Conservation (phyloP, 2,329 filamentous ascomycete genomes). For the Remersonia thermophila region DNA sequence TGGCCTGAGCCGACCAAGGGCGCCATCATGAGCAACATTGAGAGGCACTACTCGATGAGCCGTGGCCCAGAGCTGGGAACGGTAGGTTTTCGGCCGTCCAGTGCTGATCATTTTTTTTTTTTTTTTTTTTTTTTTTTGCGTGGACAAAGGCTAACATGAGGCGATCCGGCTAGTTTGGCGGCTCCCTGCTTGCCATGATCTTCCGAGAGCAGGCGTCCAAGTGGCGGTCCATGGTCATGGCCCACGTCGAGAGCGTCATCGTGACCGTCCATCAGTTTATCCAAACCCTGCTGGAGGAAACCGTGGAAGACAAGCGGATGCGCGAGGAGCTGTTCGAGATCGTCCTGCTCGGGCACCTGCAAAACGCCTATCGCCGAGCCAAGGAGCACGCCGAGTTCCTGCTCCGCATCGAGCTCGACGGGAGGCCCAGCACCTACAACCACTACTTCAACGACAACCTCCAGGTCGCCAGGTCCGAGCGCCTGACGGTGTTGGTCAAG, state of each 20-base stretch:
- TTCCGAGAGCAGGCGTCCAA: constrained; percentile 43
- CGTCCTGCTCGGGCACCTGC: constrained; percentile 35
- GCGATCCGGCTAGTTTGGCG: no score
- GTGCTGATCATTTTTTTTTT: no score
- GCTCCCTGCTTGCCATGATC: constrained; percentile 27
- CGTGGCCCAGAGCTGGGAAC: constrained; percentile 45
- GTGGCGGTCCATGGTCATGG: constrained; percentile 36
- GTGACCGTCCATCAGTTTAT: constrained; percentile 42
- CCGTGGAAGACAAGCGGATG: constrained; percentile 33
- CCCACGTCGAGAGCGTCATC: constrained; percentile 40
- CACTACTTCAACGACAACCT: constrained; percentile 36
- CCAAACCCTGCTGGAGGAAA: constrained; percentile 24
- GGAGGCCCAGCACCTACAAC: constrained; percentile 37
- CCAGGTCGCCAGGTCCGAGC: constrained; percentile 17
- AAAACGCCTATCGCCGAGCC: constrained; percentile 32
- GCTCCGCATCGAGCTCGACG: constrained; percentile 36
- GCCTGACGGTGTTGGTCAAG: constrained; percentile 14
- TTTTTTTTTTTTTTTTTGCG: no score
- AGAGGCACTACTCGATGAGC: constrained; percentile 28
- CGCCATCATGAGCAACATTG: constrained; percentile 34
- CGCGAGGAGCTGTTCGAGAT: constrained; percentile 28
- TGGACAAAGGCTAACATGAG: no score
- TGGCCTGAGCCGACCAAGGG: constrained; percentile 8
- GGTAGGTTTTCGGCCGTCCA: constrained; percentile 23
- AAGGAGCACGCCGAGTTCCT: constrained; percentile 39